These are phyloP conservation scores for Sophora flavescens DNA, from an alignment of 306 rosid genomes.

Conservation along the genomic window DNA sequence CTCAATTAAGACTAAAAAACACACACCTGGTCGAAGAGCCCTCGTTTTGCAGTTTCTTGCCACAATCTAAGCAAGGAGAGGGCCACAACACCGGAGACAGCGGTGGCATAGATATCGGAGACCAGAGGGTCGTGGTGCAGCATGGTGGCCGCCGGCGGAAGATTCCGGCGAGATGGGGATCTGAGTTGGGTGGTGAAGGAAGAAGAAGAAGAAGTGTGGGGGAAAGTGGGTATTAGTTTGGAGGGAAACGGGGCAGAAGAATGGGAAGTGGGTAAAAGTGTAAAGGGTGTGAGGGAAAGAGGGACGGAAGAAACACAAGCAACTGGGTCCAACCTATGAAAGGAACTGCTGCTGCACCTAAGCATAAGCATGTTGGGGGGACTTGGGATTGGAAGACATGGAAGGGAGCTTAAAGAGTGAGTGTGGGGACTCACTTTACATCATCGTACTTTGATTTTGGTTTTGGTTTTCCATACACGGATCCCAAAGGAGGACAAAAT, in stretches of 20 bases:
- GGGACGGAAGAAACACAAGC: conserved; percentile 40
- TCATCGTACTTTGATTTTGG: no score
- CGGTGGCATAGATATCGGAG: conserved; percentile 74
- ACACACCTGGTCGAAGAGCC: conserved; percentile 77
- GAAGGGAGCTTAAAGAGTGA: not conserved
- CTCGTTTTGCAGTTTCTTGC: conserved; percentile 73
- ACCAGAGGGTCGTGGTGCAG: conserved; percentile 57
- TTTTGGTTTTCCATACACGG: no score
- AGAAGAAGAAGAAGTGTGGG: not conserved
- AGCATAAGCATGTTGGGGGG: conserved; percentile 34
- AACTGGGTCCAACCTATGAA: conserved; percentile 14
- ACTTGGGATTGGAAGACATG: not conserved
- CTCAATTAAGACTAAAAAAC: not conserved
- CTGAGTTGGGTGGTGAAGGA: not conserved
- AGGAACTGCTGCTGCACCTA: not conserved
- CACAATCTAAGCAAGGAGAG: conserved; percentile 63
- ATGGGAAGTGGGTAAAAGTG: conserved; percentile 23
- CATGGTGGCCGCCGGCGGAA: conserved; percentile 59
- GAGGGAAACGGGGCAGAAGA: conserved; percentile 13
- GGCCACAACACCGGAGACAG: conserved; percentile 63
- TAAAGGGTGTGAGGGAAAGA: conserved; percentile 23
- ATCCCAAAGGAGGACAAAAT: no score
- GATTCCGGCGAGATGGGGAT: conserved; percentile 39
- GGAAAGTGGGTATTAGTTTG: conserved; percentile 40
- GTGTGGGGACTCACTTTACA: no score